Evolutionary conservation across 2,329 filamentous ascomycete species (phyloP).

Genomic region (Scytalidium sp.): DNA sequence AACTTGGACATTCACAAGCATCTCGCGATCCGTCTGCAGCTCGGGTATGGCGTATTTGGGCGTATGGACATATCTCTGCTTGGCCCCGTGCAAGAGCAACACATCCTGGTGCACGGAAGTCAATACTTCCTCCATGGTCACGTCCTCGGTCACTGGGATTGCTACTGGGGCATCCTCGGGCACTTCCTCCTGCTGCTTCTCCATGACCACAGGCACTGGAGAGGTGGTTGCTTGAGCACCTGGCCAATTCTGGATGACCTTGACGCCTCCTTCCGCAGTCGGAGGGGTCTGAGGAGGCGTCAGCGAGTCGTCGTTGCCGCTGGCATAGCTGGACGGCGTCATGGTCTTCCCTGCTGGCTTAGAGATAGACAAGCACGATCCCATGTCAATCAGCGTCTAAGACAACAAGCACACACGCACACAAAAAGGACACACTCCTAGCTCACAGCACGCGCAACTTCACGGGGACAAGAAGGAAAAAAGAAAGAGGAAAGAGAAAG

Average conservation of each 20-base stretch:
- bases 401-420: background rate
- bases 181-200: background rate
- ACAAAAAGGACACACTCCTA: background rate
- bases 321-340: background rate
- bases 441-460: too few relatives aligned
- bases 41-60: conserved; percentile 43
- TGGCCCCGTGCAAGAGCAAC: conserved; percentile 46
- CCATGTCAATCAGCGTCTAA: background rate
- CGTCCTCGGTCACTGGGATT: too few relatives aligned
- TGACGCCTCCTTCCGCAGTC: conserved; percentile 12
- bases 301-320: background rate
- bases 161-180: background rate
- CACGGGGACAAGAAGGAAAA: background rate
- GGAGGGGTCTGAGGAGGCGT: background rate
- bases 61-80: conserved; percentile 46
- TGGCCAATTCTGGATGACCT: conserved; percentile 16
- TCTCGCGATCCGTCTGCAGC: conserved; percentile 51
- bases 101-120: conserved; percentile 36
- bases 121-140: conserved; percentile 4
- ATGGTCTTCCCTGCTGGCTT: background rate
- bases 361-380: background rate
- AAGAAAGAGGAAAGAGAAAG: too few relatives aligned
- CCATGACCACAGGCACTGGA: background rate
- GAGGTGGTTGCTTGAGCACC: background rate
- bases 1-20: conserved; percentile 57